A percentile compares a stretch with the other conserved stretches of the same genome.
phyloP scores from a whole-genome alignment of 768 basidiomycete genomes.

The Termitomyces sp. region DNA sequence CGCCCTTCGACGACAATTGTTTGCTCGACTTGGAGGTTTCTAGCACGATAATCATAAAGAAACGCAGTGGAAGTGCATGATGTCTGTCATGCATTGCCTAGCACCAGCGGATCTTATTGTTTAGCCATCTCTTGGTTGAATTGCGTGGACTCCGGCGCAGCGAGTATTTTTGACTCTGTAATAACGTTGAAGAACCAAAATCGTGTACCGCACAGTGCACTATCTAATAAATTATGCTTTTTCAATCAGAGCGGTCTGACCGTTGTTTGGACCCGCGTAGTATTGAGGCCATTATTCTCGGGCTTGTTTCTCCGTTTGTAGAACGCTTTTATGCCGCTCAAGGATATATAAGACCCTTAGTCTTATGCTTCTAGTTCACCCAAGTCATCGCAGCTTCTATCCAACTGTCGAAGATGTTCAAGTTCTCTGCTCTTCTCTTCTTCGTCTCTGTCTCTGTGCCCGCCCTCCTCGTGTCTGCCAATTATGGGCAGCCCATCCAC shows the following conservation, averaged over 20 bases:
- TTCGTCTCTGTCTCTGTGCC: slow-evolving; percentile 1
- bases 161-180: background rate
- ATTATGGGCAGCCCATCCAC: slow-evolving; percentile 20
- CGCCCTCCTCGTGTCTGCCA: slow-evolving; percentile 5
- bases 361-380: background rate
- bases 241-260: background rate
- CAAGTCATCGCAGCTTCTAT: background rate
- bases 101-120: background rate
- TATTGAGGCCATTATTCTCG: background rate
- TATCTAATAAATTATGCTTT: no score
- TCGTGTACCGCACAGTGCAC: background rate
- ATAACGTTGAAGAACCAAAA: background rate
- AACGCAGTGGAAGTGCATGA: background rate
- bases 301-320: background rate
- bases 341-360: background rate
- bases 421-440: background rate
- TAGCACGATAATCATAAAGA: background rate
- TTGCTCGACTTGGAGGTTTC: no score
- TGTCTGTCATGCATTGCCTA: no score
- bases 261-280: background rate
- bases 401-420: background rate
- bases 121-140: background rate
- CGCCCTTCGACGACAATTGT: background rate
- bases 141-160: background rate
- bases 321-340: background rate